These are phyloP conservation scores for Melampsora larici-populina DNA, from an alignment of 1,284 basidiomycete species.

Conservation along the genomic window DNA sequence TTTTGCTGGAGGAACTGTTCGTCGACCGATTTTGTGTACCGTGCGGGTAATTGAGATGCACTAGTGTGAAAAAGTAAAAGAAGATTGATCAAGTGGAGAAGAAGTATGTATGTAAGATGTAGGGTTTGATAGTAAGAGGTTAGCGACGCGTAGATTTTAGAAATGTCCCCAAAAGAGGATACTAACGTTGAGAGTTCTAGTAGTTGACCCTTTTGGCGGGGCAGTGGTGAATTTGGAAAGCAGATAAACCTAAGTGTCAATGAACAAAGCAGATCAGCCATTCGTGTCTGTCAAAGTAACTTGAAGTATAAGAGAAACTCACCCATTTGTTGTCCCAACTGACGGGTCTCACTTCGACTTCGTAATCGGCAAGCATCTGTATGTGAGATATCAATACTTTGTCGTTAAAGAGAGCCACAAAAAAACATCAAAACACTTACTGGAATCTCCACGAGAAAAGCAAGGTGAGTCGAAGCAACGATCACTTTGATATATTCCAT, in stretches of 20 bases:
- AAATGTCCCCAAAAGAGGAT: background rate
- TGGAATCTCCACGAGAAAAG: constrained; percentile 28
- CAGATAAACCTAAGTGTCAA: constrained; percentile 21
- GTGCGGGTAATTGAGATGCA: constrained; percentile 41
- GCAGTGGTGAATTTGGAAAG: constrained; percentile 32
- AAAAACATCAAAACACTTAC: constrained; percentile 2
- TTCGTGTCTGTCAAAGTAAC: background rate
- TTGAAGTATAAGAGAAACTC: background rate
- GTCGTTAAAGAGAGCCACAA: no score
- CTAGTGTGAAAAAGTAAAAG: background rate
- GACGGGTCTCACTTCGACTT: constrained; percentile 32
- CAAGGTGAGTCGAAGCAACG: constrained; percentile 32
- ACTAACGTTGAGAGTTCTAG: constrained; percentile 32
- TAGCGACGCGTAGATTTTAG: no score
- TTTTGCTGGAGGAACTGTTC: constrained; percentile 19
- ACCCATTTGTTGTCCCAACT: constrained; percentile 40
- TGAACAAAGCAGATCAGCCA: background rate
- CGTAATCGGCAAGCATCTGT: constrained; percentile 31
- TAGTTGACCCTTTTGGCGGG: constrained; percentile 28
- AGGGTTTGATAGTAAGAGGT: no score
- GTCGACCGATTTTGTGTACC: constrained; percentile 35
- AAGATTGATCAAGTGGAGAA: background rate
- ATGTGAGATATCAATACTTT: no score
- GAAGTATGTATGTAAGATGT: no score
- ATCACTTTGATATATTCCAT: constrained; percentile 11